Base-by-base conservation (phyloP, 495 filamentous ascomycete genomes). In the Glutinoglossum americanum region DNA sequence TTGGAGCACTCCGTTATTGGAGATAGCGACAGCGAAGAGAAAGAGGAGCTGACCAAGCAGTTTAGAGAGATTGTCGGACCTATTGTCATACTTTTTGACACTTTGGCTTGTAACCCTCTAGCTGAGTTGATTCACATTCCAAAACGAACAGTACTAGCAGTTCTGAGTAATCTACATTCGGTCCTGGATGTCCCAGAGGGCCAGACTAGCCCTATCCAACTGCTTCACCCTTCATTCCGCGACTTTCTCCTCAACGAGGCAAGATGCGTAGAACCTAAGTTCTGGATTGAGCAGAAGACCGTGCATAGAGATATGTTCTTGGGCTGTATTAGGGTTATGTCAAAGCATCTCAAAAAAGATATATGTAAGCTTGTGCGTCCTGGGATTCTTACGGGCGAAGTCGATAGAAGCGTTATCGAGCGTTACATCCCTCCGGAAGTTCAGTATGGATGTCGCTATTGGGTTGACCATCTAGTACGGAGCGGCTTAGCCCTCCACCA, bases 201-300 rank as follows among this genome's bases (percentile, higher is more conserved):
- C 26, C 0, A 45, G 19, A 15, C 23, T 15, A 7, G 37, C 1
- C 66, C 67, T 1, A 51, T 77, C 25, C 66, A 67, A 19, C 63
- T 73, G 1, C 69, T 71, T 48, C 73, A 79, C 59, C 68, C 65
- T 19, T 77, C 74, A n/a, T 74, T 79, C 59, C 73, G 71, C 49
- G 75, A 78, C 61, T 78, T 72, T 60, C 69, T 79, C n/a, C 53
- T 76, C 44, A 66, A 73, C 61, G 47, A 58, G 37, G 55, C 62
- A 21, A 64, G 62, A 56, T 65, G 68, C 55, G 32, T 47, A 3
- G 63, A 68, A 57, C 45, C 33, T 51, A 30, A 27, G 27, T 73
- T 73, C 62, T 70, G 64, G 63, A 62, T 75, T 17, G 15, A 41
- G 3, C 5, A 72, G 61, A 63, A 59, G 59, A 39, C 61, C 54